These are phyloP conservation scores for Thelephora terrestris DNA, from an alignment of 1,284 basidiomycete species.

Conservation along the genomic window DNA sequence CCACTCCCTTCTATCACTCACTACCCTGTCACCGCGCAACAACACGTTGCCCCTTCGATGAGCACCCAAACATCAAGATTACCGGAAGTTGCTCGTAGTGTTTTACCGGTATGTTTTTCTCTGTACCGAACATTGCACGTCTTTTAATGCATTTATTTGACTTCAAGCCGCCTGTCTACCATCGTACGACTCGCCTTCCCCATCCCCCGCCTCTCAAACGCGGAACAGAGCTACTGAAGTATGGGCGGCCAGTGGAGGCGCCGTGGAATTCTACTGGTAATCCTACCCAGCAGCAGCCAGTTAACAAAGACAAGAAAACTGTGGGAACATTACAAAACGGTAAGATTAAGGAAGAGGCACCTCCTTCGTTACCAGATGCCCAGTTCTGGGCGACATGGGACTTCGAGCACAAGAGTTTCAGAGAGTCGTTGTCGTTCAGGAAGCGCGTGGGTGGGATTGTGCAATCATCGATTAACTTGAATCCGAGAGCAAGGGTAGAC, in stretches of 20 bases:
- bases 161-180: slow-evolving; percentile 39
- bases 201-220: slow-evolving; percentile 53
- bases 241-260: slow-evolving; percentile 51
- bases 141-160: slow-evolving; percentile 2
- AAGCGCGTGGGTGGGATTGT: slow-evolving; percentile 17
- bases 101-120: slow-evolving; percentile 43
- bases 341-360: slow-evolving; percentile 25
- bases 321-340: slow-evolving; percentile 19
- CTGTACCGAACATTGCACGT: neutral
- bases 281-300: slow-evolving; percentile 19
- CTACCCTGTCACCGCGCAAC: slow-evolving; percentile 40
- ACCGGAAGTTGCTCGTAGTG: slow-evolving; percentile 48
- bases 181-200: slow-evolving; percentile 48
- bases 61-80: slow-evolving; percentile 46
- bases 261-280: slow-evolving; percentile 46
- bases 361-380: slow-evolving; percentile 47
- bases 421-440: slow-evolving; percentile 32
- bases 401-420: slow-evolving; percentile 55
- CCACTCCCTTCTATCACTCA: slow-evolving; percentile 40
- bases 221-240: slow-evolving; percentile 46
- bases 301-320: slow-evolving; percentile 27
- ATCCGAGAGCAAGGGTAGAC: neutral
- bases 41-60: slow-evolving; percentile 40
- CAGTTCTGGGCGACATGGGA: slow-evolving; percentile 67
- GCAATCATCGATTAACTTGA: neutral